Base-by-base conservation (phyloP, 164 flowering plant species). In the Magnolia sinica region DNA sequence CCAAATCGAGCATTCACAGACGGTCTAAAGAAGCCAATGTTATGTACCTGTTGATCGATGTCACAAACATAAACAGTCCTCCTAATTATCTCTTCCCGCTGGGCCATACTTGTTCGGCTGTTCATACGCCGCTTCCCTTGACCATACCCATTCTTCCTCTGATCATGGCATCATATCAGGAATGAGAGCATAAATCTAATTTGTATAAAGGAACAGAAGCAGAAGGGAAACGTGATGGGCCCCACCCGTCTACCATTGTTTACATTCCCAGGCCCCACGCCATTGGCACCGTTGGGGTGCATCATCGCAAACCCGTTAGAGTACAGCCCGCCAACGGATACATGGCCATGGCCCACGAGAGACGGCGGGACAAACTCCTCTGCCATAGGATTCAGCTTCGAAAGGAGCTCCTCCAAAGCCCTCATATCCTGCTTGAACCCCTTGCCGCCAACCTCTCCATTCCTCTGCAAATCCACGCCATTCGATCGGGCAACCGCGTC, bases 1-100 rank as follows among this genome's bases (percentile, higher is more conserved):
- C 13, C 18, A 55, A 16, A 55, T 10, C 13, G 4, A 16, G 61
- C 61, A 55, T 7, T 10, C 61, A 55, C 13, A 55, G 3, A 0
- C 1, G 61, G 18, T 55, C 61, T 2, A 55, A 16, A 55, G 16
- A 55, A 55, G 18, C 16, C 45, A 31, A 68, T 68, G 20, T 68
- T 31, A 31, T 14, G 16, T 79, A 91, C 98, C 94, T 92, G 98
- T 51, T 92, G 97, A 85, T 92, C 98, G 81, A 95, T 92, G 80
- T 95, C 98, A 77, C 97, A 92, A 50, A 95, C 96, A 84, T 92
- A 95, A 1, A 95, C 97, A 59, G 98, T 95, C 82, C 97, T 85
- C 85, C 89, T 80, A 77, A 92, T 91, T 22, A 89, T 82, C 65
- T 95, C 98, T 51, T 92, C 98, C 24, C 92, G 81, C 76, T 95